These are phyloP conservation scores for Straminergon stramineum DNA, from an alignment of 225 moss, liverwort and hornwort species.

Conservation along the genomic window DNA sequence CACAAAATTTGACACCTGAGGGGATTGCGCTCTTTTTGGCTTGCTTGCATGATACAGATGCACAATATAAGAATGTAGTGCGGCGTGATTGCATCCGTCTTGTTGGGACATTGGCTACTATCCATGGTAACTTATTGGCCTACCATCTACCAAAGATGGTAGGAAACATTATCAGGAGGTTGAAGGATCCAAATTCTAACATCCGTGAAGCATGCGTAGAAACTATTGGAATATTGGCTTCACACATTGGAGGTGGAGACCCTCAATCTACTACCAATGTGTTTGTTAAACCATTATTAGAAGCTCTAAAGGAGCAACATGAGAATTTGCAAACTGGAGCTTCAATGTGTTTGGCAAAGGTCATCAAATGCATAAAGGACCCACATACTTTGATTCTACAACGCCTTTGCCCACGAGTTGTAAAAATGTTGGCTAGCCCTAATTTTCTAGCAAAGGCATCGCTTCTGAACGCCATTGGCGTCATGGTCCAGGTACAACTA, in stretches of 20 bases:
- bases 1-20: constrained; percentile 42
- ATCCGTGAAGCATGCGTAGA: constrained; percentile 85
- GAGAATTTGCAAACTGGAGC: constrained; percentile 68
- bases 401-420: constrained; percentile 53
- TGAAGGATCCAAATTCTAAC: constrained; percentile 79
- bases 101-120: constrained; percentile 48
- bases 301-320: constrained; percentile 71
- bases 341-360: constrained; percentile 64
- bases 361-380: constrained; percentile 52
- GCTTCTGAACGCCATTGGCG: constrained; percentile 45
- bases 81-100: constrained; percentile 68
- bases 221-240: constrained; percentile 56
- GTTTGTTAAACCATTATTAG: constrained; percentile 66
- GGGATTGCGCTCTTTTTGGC: constrained; percentile 65
- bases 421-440: constrained; percentile 63
- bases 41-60: constrained; percentile 79
- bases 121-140: constrained; percentile 50
- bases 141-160: constrained; percentile 77
- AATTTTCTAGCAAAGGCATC: constrained; percentile 81
- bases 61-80: constrained; percentile 77
- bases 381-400: constrained; percentile 38
- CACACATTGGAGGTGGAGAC: constrained; percentile 39
- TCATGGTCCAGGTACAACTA: constrained; percentile 45
- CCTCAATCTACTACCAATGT: constrained; percentile 21
- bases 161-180: constrained; percentile 64